Conservation (phyloP, 306 rosid genomes). For the Luffa aegyptiaca region DNA sequence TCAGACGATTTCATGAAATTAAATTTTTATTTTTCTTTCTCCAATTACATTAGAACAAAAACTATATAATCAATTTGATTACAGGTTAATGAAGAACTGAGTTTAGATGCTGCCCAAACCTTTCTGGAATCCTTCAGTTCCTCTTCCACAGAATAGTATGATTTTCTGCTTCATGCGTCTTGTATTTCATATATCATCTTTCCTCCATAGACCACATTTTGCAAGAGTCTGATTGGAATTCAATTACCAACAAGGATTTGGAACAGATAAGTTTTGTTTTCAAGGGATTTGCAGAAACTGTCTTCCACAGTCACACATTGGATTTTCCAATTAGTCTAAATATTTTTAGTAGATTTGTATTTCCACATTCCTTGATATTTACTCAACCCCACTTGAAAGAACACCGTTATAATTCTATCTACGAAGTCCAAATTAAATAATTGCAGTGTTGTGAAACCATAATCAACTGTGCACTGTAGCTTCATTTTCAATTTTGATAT, state of each 20-base stretch:
- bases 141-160: constrained; percentile 10
- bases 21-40: neutral
- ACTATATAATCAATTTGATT: neutral
- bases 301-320: neutral
- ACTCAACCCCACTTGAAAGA: neutral
- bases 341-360: neutral
- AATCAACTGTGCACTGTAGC: neutral
- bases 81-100: constrained; percentile 40
- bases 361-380: neutral
- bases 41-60: neutral
- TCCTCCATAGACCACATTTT: neutral
- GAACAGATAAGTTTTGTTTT: constrained; percentile 2
- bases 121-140: constrained; percentile 31
- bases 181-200: neutral
- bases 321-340: neutral
- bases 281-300: neutral
- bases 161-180: constrained; percentile 9
- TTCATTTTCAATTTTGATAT: neutral
- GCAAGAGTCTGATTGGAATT: neutral
- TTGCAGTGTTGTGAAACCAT: neutral
- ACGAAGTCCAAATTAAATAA: neutral
- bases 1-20: neutral
- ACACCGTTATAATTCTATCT: neutral
- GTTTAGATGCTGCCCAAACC: constrained; percentile 48
- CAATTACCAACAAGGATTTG: constrained; percentile 6